Evolutionary conservation across 805 yeast genomes (phyloP).

Genomic region (Vanderwaltozyma yarrowii): DNA sequence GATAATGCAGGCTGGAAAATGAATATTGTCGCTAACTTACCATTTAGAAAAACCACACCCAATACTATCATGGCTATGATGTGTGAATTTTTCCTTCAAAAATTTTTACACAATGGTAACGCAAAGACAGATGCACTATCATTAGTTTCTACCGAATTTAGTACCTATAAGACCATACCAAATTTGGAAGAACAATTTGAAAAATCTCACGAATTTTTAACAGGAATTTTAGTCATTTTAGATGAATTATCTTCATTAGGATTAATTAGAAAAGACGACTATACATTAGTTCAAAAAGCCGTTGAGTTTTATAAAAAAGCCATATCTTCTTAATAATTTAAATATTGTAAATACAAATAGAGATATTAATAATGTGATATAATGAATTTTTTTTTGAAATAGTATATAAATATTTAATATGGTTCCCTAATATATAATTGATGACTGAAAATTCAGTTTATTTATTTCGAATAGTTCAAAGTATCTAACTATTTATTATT

Average conservation of each 20-base stretch:
- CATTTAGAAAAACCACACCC: conserved; percentile 48
- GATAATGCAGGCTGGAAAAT: conserved; percentile 47
- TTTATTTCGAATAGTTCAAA: too few relatives aligned
- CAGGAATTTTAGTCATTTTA: conserved; percentile 12
- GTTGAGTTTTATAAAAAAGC: conserved; percentile 15
- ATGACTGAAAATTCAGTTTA: too few relatives aligned
- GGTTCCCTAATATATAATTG: too few relatives aligned
- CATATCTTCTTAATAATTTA: conserved; percentile 1
- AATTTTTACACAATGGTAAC: conserved; percentile 27
- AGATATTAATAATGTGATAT: neutral
- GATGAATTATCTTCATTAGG: conserved; percentile 11
- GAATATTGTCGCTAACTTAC: conserved; percentile 42
- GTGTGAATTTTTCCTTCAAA: conserved; percentile 28
- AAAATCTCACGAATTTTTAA: conserved; percentile 13
- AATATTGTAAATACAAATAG: neutral
- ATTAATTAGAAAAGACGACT: conserved; percentile 17
- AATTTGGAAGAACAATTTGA: conserved; percentile 22
- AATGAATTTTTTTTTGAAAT: too few relatives aligned
- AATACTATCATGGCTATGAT: conserved; percentile 47
- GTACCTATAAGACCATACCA: conserved; percentile 21
- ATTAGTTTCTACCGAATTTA: conserved; percentile 22
- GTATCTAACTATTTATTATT: too few relatives aligned
- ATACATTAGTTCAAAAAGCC: conserved; percentile 15
- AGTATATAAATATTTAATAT: too few relatives aligned
- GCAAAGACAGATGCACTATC: conserved; percentile 24